phyloP scores from a whole-genome alignment of 345 rosid species.

The Linum lewisii region DNA sequence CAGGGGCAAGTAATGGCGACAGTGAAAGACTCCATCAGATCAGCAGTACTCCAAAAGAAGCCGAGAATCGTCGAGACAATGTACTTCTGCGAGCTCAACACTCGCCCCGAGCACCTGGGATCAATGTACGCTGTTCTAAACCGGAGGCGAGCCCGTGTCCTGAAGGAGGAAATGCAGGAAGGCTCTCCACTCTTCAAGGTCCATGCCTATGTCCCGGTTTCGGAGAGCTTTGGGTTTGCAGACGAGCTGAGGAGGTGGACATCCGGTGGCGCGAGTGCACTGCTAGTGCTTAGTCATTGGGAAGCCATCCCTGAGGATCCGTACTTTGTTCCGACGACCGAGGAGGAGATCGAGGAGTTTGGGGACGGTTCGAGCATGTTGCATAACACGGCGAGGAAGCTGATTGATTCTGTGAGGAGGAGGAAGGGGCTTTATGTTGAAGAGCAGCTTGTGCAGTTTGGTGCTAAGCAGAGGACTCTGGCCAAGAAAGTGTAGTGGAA shows the following conservation, averaged over 20 bases:
- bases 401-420: conserved; percentile 61
- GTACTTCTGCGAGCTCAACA: conserved; percentile 84
- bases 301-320: conserved; percentile 84
- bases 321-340: conserved; percentile 78
- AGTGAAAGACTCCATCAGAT: conserved; percentile 77
- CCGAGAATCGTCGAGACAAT: conserved; percentile 86
- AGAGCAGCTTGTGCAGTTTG: conserved; percentile 79
- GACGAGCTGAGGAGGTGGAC: conserved; percentile 80
- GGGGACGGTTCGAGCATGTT: conserved; percentile 87
- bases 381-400: conserved; percentile 76
- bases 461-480: conserved; percentile 76
- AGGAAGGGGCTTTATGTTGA: conserved; percentile 79
- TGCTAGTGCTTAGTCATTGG: conserved; percentile 88
- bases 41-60: conserved; percentile 56
- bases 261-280: conserved; percentile 79
- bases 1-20: conserved; percentile 83
- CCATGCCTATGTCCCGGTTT: conserved; percentile 72
- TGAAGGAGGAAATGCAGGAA: conserved; percentile 94
- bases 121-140: conserved; percentile 72
- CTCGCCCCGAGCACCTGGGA: conserved; percentile 63
- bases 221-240: conserved; percentile 85
- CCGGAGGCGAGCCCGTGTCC: conserved; percentile 64
- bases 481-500: conserved; percentile 55
- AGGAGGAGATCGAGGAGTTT: conserved; percentile 81
- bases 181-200: conserved; percentile 70